These are phyloP conservation scores for Amniculicola lignicola DNA, from an alignment of 495 filamentous ascomycete genomes.

Conservation along the genomic window DNA sequence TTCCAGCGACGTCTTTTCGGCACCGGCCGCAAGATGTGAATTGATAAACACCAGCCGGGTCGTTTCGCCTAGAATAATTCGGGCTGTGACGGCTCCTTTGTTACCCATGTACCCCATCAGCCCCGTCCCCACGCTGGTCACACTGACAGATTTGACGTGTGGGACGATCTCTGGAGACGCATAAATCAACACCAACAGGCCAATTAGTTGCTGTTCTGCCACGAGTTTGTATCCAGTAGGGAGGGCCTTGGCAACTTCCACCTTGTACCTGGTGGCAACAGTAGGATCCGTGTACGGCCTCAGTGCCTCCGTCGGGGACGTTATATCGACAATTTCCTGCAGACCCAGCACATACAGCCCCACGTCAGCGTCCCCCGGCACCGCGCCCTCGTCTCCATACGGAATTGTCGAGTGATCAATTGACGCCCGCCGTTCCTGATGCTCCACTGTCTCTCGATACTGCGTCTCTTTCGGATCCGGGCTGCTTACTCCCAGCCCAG, in stretches of 20 bases:
- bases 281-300: constrained; percentile 70
- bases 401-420: constrained; percentile 42
- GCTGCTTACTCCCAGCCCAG: constrained; percentile 46
- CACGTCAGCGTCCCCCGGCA: constrained; percentile 59
- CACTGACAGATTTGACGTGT: constrained; percentile 72
- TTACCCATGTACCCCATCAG: constrained; percentile 92
- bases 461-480: constrained; percentile 4
- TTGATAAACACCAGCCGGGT: constrained; percentile 87
- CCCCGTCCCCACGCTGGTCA: constrained; percentile 76
- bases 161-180: constrained; percentile 70
- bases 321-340: constrained; percentile 89
- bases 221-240: constrained; percentile 74
- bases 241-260: constrained; percentile 63
- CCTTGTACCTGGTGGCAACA: constrained; percentile 74
- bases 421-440: constrained; percentile 45
- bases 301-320: constrained; percentile 60
- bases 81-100: constrained; percentile 82
- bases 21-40: constrained; percentile 82
- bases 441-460: constrained; percentile 41
- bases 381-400: constrained; percentile 38
- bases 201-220: constrained; percentile 79
- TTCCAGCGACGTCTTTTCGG: constrained; percentile 71
- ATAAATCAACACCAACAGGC: constrained; percentile 80
- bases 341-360: constrained; percentile 87
- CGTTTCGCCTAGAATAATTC: constrained; percentile 84